These are phyloP conservation scores for Soucietia sequanensis DNA, from an alignment of 805 yeast species.

Conservation along the genomic window DNA sequence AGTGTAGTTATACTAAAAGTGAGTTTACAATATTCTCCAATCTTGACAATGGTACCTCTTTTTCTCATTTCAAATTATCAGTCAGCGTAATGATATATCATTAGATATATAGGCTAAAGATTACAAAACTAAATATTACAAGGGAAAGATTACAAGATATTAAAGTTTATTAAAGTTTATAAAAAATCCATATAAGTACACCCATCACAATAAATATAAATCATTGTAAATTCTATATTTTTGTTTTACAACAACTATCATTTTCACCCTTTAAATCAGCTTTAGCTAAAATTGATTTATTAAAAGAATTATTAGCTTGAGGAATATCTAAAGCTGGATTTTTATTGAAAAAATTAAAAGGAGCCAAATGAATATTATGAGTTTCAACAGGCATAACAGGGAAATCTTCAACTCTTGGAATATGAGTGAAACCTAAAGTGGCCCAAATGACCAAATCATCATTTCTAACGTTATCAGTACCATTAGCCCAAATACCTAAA, in stretches of 20 bases:
- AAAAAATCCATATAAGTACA: too few relatives aligned
- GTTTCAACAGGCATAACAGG: slow-evolving; percentile 89
- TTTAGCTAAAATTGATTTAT: slow-evolving; percentile 53
- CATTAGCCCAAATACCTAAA: slow-evolving; percentile 67
- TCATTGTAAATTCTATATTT: too few relatives aligned
- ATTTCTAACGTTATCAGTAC: slow-evolving; percentile 66
- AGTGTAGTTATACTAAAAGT: too few relatives aligned
- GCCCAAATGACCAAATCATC: slow-evolving; percentile 80
- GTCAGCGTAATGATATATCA: too few relatives aligned
- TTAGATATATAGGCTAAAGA: too few relatives aligned
- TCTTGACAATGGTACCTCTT: too few relatives aligned
- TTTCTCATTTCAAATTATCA: too few relatives aligned
- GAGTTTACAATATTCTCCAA: too few relatives aligned
- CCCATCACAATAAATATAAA: too few relatives aligned
- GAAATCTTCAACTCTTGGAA: slow-evolving; percentile 83
- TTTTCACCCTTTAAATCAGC: slow-evolving; percentile 18
- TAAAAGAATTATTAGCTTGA: slow-evolving; percentile 63
- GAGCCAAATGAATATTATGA: slow-evolving; percentile 61
- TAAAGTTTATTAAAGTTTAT: too few relatives aligned
- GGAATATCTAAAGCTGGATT: slow-evolving; percentile 82
- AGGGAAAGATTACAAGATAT: too few relatives aligned
- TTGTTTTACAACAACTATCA: slow-evolving; percentile 36
- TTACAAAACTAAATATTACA: too few relatives aligned
- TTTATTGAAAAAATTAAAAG: slow-evolving; percentile 71
- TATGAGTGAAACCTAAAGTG: slow-evolving; percentile 76